Evolutionary conservation across 1,139 yeast genomes (phyloP).

Genomic region (Saccharomyces hybrid): DNA sequence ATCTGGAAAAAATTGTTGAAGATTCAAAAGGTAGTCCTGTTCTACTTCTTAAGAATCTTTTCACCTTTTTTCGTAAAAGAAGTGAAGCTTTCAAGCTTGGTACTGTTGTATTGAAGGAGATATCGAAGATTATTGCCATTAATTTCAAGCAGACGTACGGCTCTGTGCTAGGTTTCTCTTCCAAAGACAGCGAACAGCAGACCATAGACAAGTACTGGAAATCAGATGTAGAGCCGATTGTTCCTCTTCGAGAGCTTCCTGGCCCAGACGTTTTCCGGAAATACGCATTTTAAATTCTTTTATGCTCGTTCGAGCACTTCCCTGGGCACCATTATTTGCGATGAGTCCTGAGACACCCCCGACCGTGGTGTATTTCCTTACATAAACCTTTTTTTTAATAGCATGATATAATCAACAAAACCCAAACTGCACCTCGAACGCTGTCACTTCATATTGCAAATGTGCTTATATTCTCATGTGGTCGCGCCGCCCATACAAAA

Average conservation of each 20-base stretch:
- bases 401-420: too few species aligned
- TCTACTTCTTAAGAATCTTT: conserved; percentile 33
- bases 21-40: conserved; percentile 34
- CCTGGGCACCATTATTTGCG: too few species aligned
- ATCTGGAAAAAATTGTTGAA: conserved; percentile 33
- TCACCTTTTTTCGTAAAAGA: conserved; percentile 34
- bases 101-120: conserved; percentile 30
- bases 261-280: conserved; percentile 2
- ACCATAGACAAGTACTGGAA: conserved; percentile 2
- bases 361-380: too few species aligned
- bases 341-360: too few species aligned
- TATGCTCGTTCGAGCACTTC: not conserved
- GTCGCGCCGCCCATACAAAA: not conserved
- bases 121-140: conserved; percentile 17
- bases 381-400: not conserved
- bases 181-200: not conserved
- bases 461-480: not conserved
- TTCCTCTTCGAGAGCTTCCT: conserved; percentile 7
- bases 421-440: not conserved
- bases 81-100: conserved; percentile 35
- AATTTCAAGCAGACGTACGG: conserved; percentile 4
- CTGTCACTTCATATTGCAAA: not conserved
- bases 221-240: conserved; percentile 7
- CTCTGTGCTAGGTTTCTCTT: not conserved
- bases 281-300: not conserved